Percentiles rank a stretch among this genome's conserved stretches.
Evolutionary conservation across 148 eudicot genomes (phyloP).

Genomic region (Camellia sinensis): DNA sequence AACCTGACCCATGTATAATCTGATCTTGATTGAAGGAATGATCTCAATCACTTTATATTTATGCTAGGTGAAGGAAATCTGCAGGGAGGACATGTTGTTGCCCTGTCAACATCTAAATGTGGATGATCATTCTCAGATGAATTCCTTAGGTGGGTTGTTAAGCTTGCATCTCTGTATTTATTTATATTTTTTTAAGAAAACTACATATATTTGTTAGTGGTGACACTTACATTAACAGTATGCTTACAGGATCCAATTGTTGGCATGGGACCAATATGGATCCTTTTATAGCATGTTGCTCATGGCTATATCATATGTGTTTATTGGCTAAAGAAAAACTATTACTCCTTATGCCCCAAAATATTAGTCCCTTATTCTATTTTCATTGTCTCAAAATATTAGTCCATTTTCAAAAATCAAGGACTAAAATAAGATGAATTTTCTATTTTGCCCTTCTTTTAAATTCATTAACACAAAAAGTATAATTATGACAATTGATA

Average conservation of each 20-base stretch:
- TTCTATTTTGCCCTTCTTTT: no score
- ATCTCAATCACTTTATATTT: slow-evolving; percentile 5
- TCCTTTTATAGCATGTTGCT: not conserved
- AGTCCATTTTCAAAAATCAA: no score
- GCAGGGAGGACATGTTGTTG: slow-evolving; percentile 29
- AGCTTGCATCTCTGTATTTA: not conserved
- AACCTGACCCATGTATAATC: not conserved
- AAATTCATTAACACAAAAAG: no score
- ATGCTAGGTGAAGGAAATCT: slow-evolving; percentile 29
- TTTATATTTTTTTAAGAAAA: no score
- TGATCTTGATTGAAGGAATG: not conserved
- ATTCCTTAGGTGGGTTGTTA: slow-evolving; percentile 36
- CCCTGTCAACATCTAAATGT: slow-evolving; percentile 25
- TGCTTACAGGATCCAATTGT: not conserved
- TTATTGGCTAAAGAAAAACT: not conserved
- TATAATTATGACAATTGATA: no score
- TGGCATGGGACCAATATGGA: not conserved
- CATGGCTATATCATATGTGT: not conserved
- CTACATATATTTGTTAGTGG: not conserved
- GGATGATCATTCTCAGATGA: slow-evolving; percentile 21
- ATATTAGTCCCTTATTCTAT: no score
- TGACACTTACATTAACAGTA: not conserved
- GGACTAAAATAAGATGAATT: no score
- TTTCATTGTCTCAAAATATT: no score
- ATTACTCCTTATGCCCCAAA: not conserved